Percentiles rank a stretch among this genome's conserved stretches.
Evolutionary conservation across 2,329 filamentous ascomycete genomes (phyloP).

Genomic region (Coccinonectria pachysandricola): DNA sequence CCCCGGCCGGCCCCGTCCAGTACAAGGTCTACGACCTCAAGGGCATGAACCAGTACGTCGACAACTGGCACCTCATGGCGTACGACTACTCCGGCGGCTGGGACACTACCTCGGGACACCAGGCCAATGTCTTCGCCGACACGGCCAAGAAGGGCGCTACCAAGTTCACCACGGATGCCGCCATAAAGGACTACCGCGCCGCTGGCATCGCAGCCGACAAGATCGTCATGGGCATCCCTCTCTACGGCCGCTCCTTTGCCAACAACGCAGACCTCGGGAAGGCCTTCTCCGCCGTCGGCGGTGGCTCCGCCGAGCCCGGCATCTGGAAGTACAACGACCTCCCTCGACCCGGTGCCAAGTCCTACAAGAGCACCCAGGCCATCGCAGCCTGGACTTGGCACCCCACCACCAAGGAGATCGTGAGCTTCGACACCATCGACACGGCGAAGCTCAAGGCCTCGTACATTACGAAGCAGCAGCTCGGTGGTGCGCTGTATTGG

Average conservation of each 20-base stretch:
- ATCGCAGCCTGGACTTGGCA: slow-evolving; percentile 68
- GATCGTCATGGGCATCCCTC: slow-evolving; percentile 64
- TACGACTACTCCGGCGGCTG: slow-evolving; percentile 64
- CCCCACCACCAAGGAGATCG: slow-evolving; percentile 42
- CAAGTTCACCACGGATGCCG: slow-evolving; percentile 57
- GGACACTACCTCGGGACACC: slow-evolving; percentile 53
- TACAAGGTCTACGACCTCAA: slow-evolving; percentile 40
- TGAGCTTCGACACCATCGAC: slow-evolving; percentile 57
- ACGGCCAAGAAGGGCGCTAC: slow-evolving; percentile 43
- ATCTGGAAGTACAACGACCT: slow-evolving; percentile 67
- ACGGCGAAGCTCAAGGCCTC: slow-evolving; percentile 51
- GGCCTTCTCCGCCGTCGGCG: slow-evolving; percentile 52
- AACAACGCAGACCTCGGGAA: slow-evolving; percentile 57
- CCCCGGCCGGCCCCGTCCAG: slow-evolving; percentile 36
- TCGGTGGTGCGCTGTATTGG: slow-evolving; percentile 80
- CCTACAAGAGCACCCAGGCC: slow-evolving; percentile 44
- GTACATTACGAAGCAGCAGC: slow-evolving; percentile 48
- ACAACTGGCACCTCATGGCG: slow-evolving; percentile 55
- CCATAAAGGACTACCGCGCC: slow-evolving; percentile 42
- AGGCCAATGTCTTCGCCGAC: slow-evolving; percentile 56
- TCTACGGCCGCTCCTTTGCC: slow-evolving; percentile 70
- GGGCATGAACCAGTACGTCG: slow-evolving; percentile 46
- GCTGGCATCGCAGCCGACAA: slow-evolving; percentile 51
- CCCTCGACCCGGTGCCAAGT: slow-evolving; percentile 47
- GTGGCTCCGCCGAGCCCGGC: slow-evolving; percentile 47